Evolutionary conservation across 2,329 filamentous ascomycete genomes (phyloP), one percentile per base, ranked within the genome.

Genomic region (Cercospora janseana): DNA sequence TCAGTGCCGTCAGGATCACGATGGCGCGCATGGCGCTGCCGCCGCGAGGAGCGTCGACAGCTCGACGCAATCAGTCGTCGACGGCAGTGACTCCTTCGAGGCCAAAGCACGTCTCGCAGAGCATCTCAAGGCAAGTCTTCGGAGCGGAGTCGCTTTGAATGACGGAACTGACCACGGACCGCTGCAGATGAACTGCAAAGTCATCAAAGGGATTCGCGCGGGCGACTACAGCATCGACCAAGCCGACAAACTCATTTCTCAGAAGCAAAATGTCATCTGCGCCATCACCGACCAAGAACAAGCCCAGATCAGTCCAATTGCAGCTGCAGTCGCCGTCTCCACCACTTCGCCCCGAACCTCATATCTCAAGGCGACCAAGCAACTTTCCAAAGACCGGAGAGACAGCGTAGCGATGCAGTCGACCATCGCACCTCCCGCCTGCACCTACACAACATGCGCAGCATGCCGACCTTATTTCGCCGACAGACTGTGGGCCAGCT

Each of bases 1-100:
- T 66, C 75, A 78, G 52, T 93, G 88, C 67, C 79, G 76, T 9
- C 80, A 87, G 64, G 86, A 90, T 53, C 26, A 55, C 12, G 49
- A 58, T n/a, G n/a, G n/a, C n/a, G n/a, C n/a, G n/a, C n/a, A n/a
- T n/a, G n/a, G n/a, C n/a, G n/a, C n/a, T n/a, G n/a, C n/a, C n/a
- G n/a, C n/a, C n/a, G n/a, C n/a, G n/a, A n/a, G n/a, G n/a, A n/a
- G n/a, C n/a, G n/a, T n/a, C n/a, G n/a, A n/a, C n/a, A n/a, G n/a
- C n/a, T n/a, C n/a, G n/a, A n/a, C n/a, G n/a, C n/a, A n/a, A n/a
- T 13, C 44, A 6, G 38, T 55, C 4, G 49, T 56, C 13, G 47
- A 56, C 31, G 47, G 50, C n/a, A 52, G 48, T 48, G 44, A 55
- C 51, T 40, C 54, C 34, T 55, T 63, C 23, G 61, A 61, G 3